Evolutionary conservation across 176 grass and related monocot species (phyloP).

Genomic region (Tillandsia leiboldiana): DNA sequence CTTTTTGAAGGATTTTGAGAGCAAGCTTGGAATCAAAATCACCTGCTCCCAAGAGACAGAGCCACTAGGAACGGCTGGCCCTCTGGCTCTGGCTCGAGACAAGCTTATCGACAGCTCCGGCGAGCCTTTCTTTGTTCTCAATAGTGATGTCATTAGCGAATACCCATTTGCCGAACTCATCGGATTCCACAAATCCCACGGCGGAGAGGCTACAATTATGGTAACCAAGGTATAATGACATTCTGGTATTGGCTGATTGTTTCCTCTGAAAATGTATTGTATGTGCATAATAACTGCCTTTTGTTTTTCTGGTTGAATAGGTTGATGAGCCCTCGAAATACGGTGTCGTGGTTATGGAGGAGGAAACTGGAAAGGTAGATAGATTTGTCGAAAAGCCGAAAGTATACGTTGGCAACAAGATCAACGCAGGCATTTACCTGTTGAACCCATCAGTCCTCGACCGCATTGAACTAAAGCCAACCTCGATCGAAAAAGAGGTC

Average conservation of each 20-base stretch:
- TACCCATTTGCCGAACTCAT: slow-evolving; percentile 76
- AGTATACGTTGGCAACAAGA: slow-evolving; percentile 82
- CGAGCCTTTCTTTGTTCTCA: slow-evolving; percentile 82
- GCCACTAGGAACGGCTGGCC: slow-evolving; percentile 65
- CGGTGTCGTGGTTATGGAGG: slow-evolving; percentile 72
- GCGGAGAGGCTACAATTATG: slow-evolving; percentile 81
- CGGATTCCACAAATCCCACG: slow-evolving; percentile 64
- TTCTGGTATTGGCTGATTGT: neutral
- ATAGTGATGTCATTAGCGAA: slow-evolving; percentile 85
- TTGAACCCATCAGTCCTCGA: slow-evolving; percentile 62
- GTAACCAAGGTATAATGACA: slow-evolving; percentile 54
- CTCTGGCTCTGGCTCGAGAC: slow-evolving; percentile 61
- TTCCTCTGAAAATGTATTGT: neutral
- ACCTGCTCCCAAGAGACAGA: slow-evolving; percentile 85
- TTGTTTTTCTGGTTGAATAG: slow-evolving; percentile 11
- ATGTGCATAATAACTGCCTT: neutral
- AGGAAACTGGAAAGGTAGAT: slow-evolving; percentile 64
- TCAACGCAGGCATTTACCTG: slow-evolving; percentile 87
- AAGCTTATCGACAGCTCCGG: slow-evolving; percentile 55
- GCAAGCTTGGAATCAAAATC: slow-evolving; percentile 73
- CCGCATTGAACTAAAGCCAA: slow-evolving; percentile 70
- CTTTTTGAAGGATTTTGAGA: slow-evolving; percentile 85
- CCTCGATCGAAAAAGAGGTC: slow-evolving; percentile 86
- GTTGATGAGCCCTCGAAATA: slow-evolving; percentile 89
- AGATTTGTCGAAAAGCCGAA: slow-evolving; percentile 90